Conservation (phyloP, 2,329 filamentous ascomycete species). For the Parasarocladium wereldwijsianum region DNA sequence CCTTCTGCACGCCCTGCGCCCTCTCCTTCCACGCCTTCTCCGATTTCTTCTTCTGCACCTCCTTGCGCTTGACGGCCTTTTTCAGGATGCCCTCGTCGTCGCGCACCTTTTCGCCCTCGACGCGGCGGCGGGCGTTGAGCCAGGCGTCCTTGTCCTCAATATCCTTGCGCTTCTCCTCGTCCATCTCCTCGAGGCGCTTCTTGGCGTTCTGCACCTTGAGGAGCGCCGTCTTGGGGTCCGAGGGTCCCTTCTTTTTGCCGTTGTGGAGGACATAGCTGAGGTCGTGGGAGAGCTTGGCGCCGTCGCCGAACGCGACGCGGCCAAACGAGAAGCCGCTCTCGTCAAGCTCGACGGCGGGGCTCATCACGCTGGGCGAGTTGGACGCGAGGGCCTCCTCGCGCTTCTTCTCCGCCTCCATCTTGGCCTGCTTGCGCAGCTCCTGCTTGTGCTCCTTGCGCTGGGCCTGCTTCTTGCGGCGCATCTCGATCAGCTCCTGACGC, state of each 20-base stretch:
- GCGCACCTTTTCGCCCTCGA: constrained; percentile 76
- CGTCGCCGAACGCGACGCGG: constrained; percentile 80
- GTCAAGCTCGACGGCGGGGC: constrained; percentile 35
- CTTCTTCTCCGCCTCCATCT: constrained; percentile 60
- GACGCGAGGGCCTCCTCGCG: constrained; percentile 49
- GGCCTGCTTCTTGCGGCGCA: constrained; percentile 73
- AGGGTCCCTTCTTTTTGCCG: constrained; percentile 62
- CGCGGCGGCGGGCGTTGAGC: constrained; percentile 79
- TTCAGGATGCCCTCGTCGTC: constrained; percentile 81
- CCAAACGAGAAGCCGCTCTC: constrained; percentile 63
- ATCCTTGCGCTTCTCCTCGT: constrained; percentile 67
- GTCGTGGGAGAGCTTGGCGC: constrained; percentile 61
- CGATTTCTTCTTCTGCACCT: constrained; percentile 79
- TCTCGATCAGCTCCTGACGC: constrained; percentile 82
- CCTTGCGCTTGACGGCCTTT: constrained; percentile 89
- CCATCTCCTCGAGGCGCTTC: constrained; percentile 59
- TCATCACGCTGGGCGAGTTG: constrained; percentile 46
- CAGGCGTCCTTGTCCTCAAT: constrained; percentile 89
- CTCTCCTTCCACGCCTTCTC: constrained; percentile 76
- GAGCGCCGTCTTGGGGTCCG: constrained; percentile 76
- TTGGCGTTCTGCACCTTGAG: constrained; percentile 76
- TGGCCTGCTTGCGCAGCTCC: constrained; percentile 61
- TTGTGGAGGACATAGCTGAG: constrained; percentile 41
- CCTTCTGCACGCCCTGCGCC: constrained; percentile 55
- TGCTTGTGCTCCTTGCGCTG: constrained; percentile 82